Conservation (phyloP, 257 asterid genomes). For the Parsonsia alboflavescens region DNA sequence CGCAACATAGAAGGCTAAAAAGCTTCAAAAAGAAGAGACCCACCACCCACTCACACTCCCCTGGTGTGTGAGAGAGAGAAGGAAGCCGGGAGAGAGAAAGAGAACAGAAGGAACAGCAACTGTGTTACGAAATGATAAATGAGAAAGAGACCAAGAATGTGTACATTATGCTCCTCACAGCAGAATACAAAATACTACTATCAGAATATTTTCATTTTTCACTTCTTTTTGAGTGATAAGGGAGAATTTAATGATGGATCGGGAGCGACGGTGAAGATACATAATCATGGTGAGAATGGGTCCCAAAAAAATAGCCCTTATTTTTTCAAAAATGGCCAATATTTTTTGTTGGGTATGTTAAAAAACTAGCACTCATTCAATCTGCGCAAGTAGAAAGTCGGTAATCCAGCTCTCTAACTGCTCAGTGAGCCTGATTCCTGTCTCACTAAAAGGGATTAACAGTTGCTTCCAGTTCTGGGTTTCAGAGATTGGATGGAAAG, state of each 20-base stretch:
- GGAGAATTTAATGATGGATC: neutral
- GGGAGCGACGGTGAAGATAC: neutral
- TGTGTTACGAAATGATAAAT: neutral
- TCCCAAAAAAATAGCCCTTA: neutral
- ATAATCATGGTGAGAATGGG: slow-evolving; percentile 9
- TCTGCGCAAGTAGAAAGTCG: slow-evolving; percentile 1
- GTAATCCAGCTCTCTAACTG: neutral
- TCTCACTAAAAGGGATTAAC: neutral
- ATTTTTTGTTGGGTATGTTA: neutral
- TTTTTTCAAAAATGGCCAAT: neutral
- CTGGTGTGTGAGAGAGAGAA: slow-evolving; percentile 30
- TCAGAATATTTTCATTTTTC: neutral
- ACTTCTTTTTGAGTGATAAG: neutral
- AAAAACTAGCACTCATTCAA: slow-evolving; percentile 4
- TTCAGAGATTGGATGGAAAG: neutral
- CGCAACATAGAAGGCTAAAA: slow-evolving; percentile 20
- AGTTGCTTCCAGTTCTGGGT: neutral
- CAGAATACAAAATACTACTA: neutral
- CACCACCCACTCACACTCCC: slow-evolving; percentile 20
- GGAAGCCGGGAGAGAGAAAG: slow-evolving; percentile 7
- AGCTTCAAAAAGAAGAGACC: slow-evolving; percentile 32
- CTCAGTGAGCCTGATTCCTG: neutral
- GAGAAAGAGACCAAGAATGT: neutral
- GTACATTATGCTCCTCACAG: neutral
- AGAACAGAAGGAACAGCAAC: slow-evolving; percentile 3